Base-by-base conservation (phyloP, 345 rosid genomes). In the Dipteronia sinensis region DNA sequence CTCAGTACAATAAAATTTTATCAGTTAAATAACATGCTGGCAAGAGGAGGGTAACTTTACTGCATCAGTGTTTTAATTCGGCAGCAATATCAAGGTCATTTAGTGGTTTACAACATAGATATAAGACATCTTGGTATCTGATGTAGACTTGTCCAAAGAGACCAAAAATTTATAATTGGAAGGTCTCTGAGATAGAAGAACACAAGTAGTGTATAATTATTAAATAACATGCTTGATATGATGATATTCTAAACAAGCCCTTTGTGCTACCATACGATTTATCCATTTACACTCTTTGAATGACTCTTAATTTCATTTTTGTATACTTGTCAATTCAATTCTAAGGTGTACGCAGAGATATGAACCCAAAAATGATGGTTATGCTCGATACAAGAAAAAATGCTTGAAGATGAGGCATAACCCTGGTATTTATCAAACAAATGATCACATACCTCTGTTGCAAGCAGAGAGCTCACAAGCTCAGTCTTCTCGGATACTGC, bases 391-490 rank as follows among this genome's bases (percentile, higher is more conserved):
- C 19, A 44, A 40, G 25, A 38, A 11, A 1, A 9, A 65, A 13
- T 65, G 25, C 31, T 25, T 61, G 47, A 34, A 68, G 20, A 61
- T 25, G 13, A 20, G 27, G n/a, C 71, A 75, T 10, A 19, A 34
- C 8, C 31, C 22, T 66, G 7, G 53, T 59, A 20, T 53, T 49
- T 34, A 34, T 66, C 55, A 31, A 29, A 76, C 55, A 31, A 29
- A 76, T 49, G 72, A 25, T 25, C 61, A 66, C 81, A 53, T 86
- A 96, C 99, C 94, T 88, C 99, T 22, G 99, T 86, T 70, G 86
- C 86, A 71, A 96, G 99, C 81, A 96, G 98, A 76, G 95, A 87
- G 63, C 85, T 89, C 76, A 94, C 90, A 73, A 92, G 93, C 77
- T 94, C 95, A 19, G 84, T 72, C 82, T 91, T 89, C 73, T 94